Evolutionary conservation across 148 eudicot genomes (phyloP).

Genomic region (Silene uniflora): DNA sequence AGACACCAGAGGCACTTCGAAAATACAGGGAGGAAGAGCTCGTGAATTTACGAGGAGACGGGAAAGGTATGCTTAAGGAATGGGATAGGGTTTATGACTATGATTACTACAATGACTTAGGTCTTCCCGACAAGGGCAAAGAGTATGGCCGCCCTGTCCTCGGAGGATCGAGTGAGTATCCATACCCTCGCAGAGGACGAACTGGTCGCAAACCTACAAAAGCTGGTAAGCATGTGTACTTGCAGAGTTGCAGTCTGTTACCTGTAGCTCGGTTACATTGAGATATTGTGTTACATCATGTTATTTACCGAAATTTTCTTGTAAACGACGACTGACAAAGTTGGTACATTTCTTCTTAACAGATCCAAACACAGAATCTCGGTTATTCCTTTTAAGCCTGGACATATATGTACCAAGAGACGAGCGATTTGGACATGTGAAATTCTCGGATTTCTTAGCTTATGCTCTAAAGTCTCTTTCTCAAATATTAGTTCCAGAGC

Average conservation of each 20-base stretch:
- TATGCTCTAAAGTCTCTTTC: conserved; percentile 65
- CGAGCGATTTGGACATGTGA: conserved; percentile 64
- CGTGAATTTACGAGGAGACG: conserved; percentile 63
- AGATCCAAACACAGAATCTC: conserved; percentile 65
- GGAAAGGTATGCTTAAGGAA: conserved; percentile 61
- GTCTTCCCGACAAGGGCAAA: conserved; percentile 65
- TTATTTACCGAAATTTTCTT: too few species aligned
- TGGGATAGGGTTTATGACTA: conserved; percentile 92
- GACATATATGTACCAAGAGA: conserved; percentile 85
- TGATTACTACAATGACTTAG: conserved; percentile 78
- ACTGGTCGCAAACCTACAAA: conserved; percentile 70
- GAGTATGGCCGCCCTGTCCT: conserved; percentile 63
- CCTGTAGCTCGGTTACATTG: not conserved
- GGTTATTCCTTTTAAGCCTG: conserved; percentile 60
- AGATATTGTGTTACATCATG: too few species aligned
- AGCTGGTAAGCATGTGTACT: conserved; percentile 39
- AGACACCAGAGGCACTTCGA: conserved; percentile 66
- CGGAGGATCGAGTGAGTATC: conserved; percentile 66
- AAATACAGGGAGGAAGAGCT: conserved; percentile 76
- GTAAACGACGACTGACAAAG: not conserved
- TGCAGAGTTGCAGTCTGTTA: not conserved
- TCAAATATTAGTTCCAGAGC: conserved; percentile 58
- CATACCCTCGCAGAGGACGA: conserved; percentile 77
- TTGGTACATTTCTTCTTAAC: conserved; percentile 17
- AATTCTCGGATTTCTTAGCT: conserved; percentile 75